A percentile compares a stretch with the other conserved stretches of the same genome.
Evolutionary conservation across 2,329 filamentous ascomycete species (phyloP).

Genomic region (Colletotrichum zoysiae): DNA sequence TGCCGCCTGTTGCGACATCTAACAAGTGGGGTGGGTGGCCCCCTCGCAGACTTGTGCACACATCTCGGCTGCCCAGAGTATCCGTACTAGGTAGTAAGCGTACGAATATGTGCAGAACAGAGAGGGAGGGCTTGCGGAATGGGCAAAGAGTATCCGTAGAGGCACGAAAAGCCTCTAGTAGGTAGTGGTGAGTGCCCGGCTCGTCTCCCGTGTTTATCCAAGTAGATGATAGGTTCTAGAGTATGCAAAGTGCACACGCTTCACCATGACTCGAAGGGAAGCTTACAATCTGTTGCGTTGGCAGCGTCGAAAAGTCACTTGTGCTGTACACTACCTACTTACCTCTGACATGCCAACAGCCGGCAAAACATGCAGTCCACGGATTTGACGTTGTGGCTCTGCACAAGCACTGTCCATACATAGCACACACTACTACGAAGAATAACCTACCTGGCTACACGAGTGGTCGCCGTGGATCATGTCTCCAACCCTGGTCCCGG

Average conservation of each 20-base stretch:
- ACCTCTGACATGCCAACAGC: constrained; percentile 37
- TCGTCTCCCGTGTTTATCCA: constrained; percentile 12
- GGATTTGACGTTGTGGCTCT: constrained; percentile 7
- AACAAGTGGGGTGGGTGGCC: constrained; percentile 17
- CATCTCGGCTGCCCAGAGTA: constrained; percentile 10
- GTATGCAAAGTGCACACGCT: constrained; percentile 1
- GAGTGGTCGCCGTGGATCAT: background rate
- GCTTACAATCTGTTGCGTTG: background rate
- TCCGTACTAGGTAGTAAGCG: no score
- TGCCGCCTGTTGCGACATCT: constrained; percentile 27
- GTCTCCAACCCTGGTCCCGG: constrained; percentile 28
- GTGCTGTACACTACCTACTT: background rate
- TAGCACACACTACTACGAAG: background rate
- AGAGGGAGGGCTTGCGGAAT: constrained; percentile 24
- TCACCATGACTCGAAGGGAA: constrained; percentile 36
- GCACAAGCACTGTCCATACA: background rate
- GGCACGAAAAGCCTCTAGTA: constrained; percentile 1
- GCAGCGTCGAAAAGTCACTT: no score
- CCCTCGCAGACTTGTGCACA: background rate
- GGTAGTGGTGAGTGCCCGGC: constrained; percentile 8
- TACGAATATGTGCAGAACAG: constrained; percentile 16
- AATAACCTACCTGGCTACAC: background rate
- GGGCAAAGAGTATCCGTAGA: constrained; percentile 5
- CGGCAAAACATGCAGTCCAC: background rate
- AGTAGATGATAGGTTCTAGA: background rate